These are phyloP conservation scores for Hemileccinum hortonii DNA, from an alignment of 1,284 basidiomycete species.

Conservation along the genomic window DNA sequence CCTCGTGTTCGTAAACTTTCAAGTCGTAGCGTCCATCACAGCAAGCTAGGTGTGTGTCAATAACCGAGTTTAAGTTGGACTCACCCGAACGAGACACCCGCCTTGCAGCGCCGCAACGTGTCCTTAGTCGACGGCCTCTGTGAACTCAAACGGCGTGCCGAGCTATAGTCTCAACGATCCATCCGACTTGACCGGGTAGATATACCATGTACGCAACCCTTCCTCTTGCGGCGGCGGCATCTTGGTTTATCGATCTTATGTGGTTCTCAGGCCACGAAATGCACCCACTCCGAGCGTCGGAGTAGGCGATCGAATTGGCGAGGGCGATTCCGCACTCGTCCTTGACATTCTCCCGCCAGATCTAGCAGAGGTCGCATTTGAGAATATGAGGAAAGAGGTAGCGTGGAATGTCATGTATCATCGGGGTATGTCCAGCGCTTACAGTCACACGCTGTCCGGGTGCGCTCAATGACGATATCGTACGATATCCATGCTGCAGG, in stretches of 20 bases:
- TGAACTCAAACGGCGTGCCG: conserved; percentile 2
- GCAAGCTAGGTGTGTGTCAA: conserved; percentile 5
- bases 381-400: conserved; percentile 58
- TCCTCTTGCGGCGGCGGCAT: conserved; percentile 1
- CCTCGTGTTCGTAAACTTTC: conserved; percentile 10
- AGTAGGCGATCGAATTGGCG: conserved; percentile 48
- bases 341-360: conserved; percentile 54
- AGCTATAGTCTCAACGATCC: conserved; percentile 6
- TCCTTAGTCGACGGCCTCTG: conserved; percentile 1
- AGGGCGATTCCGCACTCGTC: conserved; percentile 63
- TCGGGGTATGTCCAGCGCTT: conserved; percentile 45
- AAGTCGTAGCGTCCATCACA: not conserved
- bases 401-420: conserved; percentile 72
- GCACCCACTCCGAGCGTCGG: conserved; percentile 30
- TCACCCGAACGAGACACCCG: conserved; percentile 12
- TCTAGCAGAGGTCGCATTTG: conserved; percentile 54
- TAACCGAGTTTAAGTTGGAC: conserved; percentile 1
- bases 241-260: conserved; percentile 2
- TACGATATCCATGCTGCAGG: conserved; percentile 39
- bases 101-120: conserved; percentile 11
- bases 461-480: conserved; percentile 8
- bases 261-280: conserved; percentile 20
- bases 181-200: not conserved
- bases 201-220: conserved; percentile 18
- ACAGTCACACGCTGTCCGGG: not conserved